A percentile compares a stretch with the other conserved stretches of the same genome.
phyloP scores from a whole-genome alignment of 2,329 filamentous ascomycete species.

The Paramyrothecium sp. region DNA sequence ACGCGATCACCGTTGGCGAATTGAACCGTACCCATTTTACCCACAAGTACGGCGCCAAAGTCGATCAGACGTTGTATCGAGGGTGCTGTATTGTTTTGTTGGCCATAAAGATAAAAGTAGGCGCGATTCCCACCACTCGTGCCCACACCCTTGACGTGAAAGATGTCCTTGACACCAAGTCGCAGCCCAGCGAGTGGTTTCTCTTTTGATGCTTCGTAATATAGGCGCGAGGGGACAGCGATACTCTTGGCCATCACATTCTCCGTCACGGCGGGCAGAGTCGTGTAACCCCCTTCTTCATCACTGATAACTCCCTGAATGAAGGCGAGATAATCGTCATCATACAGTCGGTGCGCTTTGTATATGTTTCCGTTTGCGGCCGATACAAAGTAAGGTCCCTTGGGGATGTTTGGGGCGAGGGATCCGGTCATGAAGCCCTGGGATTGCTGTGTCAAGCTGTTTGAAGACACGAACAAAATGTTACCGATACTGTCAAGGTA shows the following conservation, averaged over 20 bases:
- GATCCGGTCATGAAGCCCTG: not conserved
- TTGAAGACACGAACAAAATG: not conserved
- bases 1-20: slow-evolving; percentile 40
- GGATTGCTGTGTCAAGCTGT: not conserved
- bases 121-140: slow-evolving; percentile 55
- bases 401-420: not conserved
- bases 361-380: not conserved
- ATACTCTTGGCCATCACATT: not conserved
- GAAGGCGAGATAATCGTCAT: not conserved
- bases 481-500: not conserved
- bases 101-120: slow-evolving; percentile 52
- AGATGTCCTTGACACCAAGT: slow-evolving; percentile 60
- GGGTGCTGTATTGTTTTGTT: slow-evolving; percentile 43
- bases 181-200: slow-evolving; percentile 53
- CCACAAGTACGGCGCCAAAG: slow-evolving; percentile 50
- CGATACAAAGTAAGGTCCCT: not conserved
- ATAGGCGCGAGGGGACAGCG: not conserved
- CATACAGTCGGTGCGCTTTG: not conserved
- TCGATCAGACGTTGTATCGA: slow-evolving; percentile 57
- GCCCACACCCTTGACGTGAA: slow-evolving; percentile 51
- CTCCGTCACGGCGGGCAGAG: not conserved
- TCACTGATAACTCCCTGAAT: not conserved
- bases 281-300: not conserved
- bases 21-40: slow-evolving; percentile 43
- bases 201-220: not conserved